A percentile compares a stretch with the other conserved stretches of the same genome.
phyloP scores from a whole-genome alignment of 169 alveolate species.

The Pseudocohnilembus persalinus region DNA sequence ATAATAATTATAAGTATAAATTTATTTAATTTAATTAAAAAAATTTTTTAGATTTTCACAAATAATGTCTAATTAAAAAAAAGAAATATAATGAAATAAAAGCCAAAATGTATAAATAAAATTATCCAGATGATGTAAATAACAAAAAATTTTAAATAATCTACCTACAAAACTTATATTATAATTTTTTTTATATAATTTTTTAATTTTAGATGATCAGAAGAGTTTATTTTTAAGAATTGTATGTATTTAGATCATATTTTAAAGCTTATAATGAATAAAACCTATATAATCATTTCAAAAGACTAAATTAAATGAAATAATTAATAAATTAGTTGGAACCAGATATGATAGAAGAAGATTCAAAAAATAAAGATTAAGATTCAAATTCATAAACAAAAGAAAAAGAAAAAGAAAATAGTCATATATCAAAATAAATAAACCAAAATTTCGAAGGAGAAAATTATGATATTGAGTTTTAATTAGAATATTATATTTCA shows the following conservation, averaged over 20 bases:
- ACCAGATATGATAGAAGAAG: too few species aligned
- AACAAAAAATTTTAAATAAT: too few species aligned
- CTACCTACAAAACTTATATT: too few species aligned
- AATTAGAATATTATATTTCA: background rate
- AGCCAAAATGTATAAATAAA: background rate
- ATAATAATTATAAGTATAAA: too few species aligned
- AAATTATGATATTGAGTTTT: background rate
- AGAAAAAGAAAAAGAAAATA: background rate
- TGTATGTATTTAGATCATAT: background rate
- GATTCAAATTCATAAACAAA: too few species aligned
- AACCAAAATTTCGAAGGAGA: background rate
- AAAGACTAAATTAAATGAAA: background rate
- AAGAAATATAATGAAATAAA: background rate
- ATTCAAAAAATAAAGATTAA: too few species aligned
- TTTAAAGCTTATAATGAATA: too few species aligned
- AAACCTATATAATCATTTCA: background rate
- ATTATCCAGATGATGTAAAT: background rate
- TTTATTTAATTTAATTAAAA: too few species aligned
- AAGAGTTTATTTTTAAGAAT: background rate
- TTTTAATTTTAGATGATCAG: background rate
- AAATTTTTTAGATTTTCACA: background rate
- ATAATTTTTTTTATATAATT: too few species aligned
- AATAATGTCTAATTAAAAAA: too few species aligned
- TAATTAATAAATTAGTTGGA: too few species aligned
- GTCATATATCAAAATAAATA: background rate